These are phyloP conservation scores for Gossypium sturtianum DNA, from an alignment of 345 rosid species.

Conservation along the genomic window DNA sequence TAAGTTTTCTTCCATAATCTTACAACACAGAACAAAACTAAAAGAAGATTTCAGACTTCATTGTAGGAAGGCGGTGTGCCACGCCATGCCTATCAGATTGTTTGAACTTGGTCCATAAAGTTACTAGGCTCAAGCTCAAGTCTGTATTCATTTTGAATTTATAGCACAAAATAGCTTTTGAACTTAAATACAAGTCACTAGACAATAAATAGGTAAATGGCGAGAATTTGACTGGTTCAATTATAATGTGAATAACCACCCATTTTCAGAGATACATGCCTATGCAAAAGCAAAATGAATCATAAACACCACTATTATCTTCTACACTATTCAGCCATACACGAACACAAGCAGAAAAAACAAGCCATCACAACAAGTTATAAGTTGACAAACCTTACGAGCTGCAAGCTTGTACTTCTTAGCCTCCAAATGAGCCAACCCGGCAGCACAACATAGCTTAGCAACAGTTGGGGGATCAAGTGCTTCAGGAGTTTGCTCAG, in stretches of 20 bases:
- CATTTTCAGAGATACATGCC: not conserved
- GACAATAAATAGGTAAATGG: not conserved
- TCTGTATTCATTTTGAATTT: not conserved
- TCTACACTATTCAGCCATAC: too few relatives aligned
- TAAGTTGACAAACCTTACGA: conserved; percentile 59
- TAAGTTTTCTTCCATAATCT: not conserved
- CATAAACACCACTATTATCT: not conserved
- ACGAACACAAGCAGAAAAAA: not conserved
- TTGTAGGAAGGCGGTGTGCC: not conserved
- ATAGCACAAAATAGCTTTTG: not conserved
- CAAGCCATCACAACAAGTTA: not conserved
- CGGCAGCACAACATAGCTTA: conserved; percentile 86
- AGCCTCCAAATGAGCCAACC: conserved; percentile 81
- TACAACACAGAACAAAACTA: not conserved
- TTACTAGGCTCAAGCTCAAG: not conserved
- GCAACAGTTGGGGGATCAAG: conserved; percentile 59
- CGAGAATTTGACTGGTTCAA: not conserved
- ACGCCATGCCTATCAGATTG: not conserved
- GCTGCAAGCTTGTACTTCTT: conserved; percentile 98
- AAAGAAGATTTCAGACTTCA: not conserved
- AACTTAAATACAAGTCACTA: not conserved
- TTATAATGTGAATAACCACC: not conserved
- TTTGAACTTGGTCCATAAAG: not conserved
- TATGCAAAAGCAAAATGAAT: not conserved
- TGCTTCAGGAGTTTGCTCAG: conserved; percentile 79